These are phyloP conservation scores for Mycena maculata DNA, from an alignment of 768 basidiomycete species.

Conservation along the genomic window DNA sequence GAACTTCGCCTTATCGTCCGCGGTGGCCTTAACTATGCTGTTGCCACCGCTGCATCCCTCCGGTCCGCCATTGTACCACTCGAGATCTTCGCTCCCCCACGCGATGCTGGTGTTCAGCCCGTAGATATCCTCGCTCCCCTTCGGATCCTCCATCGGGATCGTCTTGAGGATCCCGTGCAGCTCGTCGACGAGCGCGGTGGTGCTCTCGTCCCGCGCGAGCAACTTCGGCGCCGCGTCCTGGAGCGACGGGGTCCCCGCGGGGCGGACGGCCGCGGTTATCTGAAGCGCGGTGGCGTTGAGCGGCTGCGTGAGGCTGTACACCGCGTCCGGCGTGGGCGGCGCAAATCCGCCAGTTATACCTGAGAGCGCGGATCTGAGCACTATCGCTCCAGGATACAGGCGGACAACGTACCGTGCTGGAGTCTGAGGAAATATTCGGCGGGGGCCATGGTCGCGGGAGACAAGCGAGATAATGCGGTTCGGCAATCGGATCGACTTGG, in stretches of 20 bases:
- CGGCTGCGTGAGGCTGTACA: slow-evolving; percentile 63
- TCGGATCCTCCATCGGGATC: slow-evolving; percentile 66
- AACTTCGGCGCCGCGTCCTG: slow-evolving; percentile 56
- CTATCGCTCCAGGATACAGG: too few species aligned
- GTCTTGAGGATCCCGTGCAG: slow-evolving; percentile 69
- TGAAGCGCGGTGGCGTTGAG: slow-evolving; percentile 50
- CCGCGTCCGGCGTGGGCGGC: slow-evolving; percentile 69
- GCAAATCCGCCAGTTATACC: slow-evolving; percentile 84
- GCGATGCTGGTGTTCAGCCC: slow-evolving; percentile 74
- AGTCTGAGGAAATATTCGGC: slow-evolving; percentile 67
- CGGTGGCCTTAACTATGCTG: slow-evolving; percentile 62
- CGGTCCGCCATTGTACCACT: slow-evolving; percentile 73
- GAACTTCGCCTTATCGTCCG: slow-evolving; percentile 75
- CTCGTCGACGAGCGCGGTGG: slow-evolving; percentile 64
- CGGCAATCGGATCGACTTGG: not conserved
- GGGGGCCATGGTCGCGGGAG: slow-evolving; percentile 56
- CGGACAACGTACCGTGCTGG: slow-evolving; percentile 73
- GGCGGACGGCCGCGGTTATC: slow-evolving; percentile 61
- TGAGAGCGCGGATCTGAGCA: too few species aligned
- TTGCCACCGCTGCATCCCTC: slow-evolving; percentile 67
- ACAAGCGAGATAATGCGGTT: slow-evolving; percentile 13
- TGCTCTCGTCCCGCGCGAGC: slow-evolving; percentile 46
- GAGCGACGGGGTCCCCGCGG: slow-evolving; percentile 58
- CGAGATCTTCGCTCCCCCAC: slow-evolving; percentile 65
- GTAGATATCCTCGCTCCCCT: slow-evolving; percentile 79